Base-by-base conservation (phyloP, 768 basidiomycete genomes). In the Trametes punicea region DNA sequence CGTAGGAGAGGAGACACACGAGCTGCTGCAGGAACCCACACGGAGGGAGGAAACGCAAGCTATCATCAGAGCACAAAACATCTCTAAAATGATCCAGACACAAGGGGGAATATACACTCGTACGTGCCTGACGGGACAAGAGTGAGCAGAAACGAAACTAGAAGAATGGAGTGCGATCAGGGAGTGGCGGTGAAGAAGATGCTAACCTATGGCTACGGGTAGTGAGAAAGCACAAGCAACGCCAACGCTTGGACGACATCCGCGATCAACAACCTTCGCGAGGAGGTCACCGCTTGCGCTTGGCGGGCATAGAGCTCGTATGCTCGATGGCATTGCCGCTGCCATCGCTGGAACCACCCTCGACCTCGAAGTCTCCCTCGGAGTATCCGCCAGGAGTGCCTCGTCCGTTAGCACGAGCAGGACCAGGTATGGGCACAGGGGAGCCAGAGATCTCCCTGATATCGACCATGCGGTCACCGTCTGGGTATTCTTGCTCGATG, bases 221-320 rank as follows among this genome's bases (percentile, higher is more conserved):
- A 36, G 34, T 15, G 41, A 42, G n/a, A n/a, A n/a, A 20, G 23
- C 9, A 25, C 11, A 42, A 20, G 25, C 25, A 44, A 27, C 13
- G 25, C 42, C 5, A 13, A 26, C 26, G 42, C 42, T 25, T 15
- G 15, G 15, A 16, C 21, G 42, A 26, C 13, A 26, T 4, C 21
- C 2, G 6, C 6, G 11, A 13, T 13, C 42, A 16, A 15, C 23
- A 26, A 11, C 20, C 25, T 26, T 26, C 41, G 44, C 9, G 34
- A 15, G 16, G 31, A 15, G n/a, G 52, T 45, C 74, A 65, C 59
- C 67, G 67, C 65, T 69, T 69, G 54, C 67, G 62, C 62, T 69
- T 69, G 48, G 62, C 64, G 36, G 63, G 60, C 38, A 62, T 38
- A 26, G 52, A 54, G 34, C 42, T 34, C n/a, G 59, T 53, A 29